Base-by-base conservation (phyloP, 257 asterid species). In the Ocimum tenuiflorum region DNA sequence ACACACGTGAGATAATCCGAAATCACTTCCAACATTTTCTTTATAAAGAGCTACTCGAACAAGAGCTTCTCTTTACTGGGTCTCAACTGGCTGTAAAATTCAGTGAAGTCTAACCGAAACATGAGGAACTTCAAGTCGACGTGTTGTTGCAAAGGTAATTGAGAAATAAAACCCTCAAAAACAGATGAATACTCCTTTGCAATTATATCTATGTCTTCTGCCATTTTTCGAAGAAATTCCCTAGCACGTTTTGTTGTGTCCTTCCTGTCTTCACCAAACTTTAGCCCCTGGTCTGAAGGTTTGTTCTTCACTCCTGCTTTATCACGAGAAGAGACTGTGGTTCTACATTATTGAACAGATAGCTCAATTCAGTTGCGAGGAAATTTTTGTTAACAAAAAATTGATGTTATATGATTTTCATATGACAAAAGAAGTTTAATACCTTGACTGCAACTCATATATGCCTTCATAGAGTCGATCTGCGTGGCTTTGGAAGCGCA, bases 261-360 rank as follows among this genome's bases (percentile, higher is more conserved):
- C 75, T 88, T 94, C 84, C 96, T 82, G 73, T 97, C 99, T 83
- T 88, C 97, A 68, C 91, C 97, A 47, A 88, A 89, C 96, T 94
- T 80, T 33, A 95, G 75, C 41, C 88, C 95, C 27, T 83, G 63
- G 65, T 85, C 91, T 60, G 86, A 81, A 63, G 79, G 62, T 81
- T 59, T 88, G 51, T 81, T 79, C 77, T 45, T 80, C 57, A 77
- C 48, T 73, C 82, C 82, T 75, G 75, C 76, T 64, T 78, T 79
- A 68, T 73, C 91, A n/a, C 75, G 84, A 56, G 88, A 81, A 59
- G 88, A 36, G 38, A 76, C 94, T 17, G 76, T 27, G 46, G 80
- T 75, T 82, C 97, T 92, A 85, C 72, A 80, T 67, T 50, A 27
- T 50, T 47, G 56, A 29, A 70, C 67, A 78, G 36, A 61, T 43